A percentile compares a stretch with the other conserved stretches of the same genome.
These are phyloP conservation scores for Xylariaceae sp. DNA, from an alignment of 2,329 filamentous ascomycete species.

Conservation along the genomic window DNA sequence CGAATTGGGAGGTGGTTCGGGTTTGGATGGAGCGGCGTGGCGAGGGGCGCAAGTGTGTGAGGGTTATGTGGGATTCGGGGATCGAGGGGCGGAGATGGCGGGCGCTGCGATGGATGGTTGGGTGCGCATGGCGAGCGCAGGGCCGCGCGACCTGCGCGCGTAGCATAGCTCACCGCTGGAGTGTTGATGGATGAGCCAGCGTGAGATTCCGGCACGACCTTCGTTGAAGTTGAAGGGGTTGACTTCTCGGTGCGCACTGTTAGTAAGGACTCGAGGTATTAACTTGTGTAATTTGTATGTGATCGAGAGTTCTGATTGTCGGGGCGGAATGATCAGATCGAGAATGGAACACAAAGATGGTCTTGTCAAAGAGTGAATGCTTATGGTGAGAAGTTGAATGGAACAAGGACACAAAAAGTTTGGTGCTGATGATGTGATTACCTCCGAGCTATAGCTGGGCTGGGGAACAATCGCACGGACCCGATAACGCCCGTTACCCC, in stretches of 20 bases:
- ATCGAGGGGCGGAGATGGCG: slow-evolving; percentile 1
- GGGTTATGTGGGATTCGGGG: slow-evolving; percentile 14
- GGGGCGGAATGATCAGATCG: too few species aligned
- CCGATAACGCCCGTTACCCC: too few species aligned
- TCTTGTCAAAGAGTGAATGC: too few species aligned
- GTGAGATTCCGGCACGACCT: not conserved
- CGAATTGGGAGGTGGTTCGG: slow-evolving; percentile 40
- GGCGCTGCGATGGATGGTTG: slow-evolving; percentile 5
- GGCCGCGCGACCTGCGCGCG: slow-evolving; percentile 18
- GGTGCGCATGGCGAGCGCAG: slow-evolving; percentile 12
- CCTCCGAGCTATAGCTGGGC: too few species aligned
- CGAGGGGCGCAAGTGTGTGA: slow-evolving; percentile 17
- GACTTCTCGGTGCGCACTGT: slow-evolving; percentile 5
- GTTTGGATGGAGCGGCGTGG: slow-evolving; percentile 28
- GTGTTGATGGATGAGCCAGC: not conserved
- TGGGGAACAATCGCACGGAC: too few species aligned
- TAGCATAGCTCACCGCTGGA: slow-evolving; percentile 17
- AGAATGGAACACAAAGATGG: too few species aligned
- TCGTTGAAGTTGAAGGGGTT: slow-evolving; percentile 3
- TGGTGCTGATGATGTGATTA: too few species aligned
- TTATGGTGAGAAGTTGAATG: too few species aligned
- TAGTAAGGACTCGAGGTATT: too few species aligned
- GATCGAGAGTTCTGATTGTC: too few species aligned
- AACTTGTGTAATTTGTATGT: too few species aligned
- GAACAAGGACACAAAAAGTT: too few species aligned